Base-by-base conservation (phyloP, 2,329 filamentous ascomycete species). In the Pestalotiopsis sp. region DNA sequence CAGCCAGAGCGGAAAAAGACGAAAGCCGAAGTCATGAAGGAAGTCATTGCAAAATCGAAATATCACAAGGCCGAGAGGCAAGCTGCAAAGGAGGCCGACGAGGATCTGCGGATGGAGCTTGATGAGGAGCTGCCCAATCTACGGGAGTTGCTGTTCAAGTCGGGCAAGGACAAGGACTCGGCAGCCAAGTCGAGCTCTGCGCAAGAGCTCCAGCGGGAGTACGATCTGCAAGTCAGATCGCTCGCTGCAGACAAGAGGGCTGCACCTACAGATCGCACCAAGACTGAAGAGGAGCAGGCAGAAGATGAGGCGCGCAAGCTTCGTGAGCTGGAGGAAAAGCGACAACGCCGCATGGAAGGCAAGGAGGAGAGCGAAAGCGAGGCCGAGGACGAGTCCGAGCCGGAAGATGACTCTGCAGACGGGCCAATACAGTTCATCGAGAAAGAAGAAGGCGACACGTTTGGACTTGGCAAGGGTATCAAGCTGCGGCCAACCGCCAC, bases 1-100 rank as follows among this genome's bases (percentile, higher is more conserved):
- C 83, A 91, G 71, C 94, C 94, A 0, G 92, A 95, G 75, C 88
- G 92, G 69, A 98, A 97, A 80, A 99, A 98, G 84, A 91, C 91
- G 3, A 98, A 98, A 82, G 93, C 96, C 66, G 96, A 99, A 80
- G 93, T 99, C 64, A 98, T 98, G 93, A 92, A 97, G 76, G 97
- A 99, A 80, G 87, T 99, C 70, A 98, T 99, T 73, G 93, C 95
- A 70, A 99, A 99, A 81, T 98, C 95, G 1, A 99, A 99, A 78
- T 86, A 93, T 71, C 89, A 98, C 86, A 98, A 97, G 82, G 95
- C 95, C 77, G 95, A 98, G 82, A 90, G 96, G 56, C 96, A 99
- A 80, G 91, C 93, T 70, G 90, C 90, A 36, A 98, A 97, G 77
- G 96, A 98, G 70, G 94, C 96, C 64, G 96, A 99, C 74, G 94